Evolutionary conservation across 768 basidiomycete genomes (phyloP).

Genomic region (Kwoniella dendrophila): DNA sequence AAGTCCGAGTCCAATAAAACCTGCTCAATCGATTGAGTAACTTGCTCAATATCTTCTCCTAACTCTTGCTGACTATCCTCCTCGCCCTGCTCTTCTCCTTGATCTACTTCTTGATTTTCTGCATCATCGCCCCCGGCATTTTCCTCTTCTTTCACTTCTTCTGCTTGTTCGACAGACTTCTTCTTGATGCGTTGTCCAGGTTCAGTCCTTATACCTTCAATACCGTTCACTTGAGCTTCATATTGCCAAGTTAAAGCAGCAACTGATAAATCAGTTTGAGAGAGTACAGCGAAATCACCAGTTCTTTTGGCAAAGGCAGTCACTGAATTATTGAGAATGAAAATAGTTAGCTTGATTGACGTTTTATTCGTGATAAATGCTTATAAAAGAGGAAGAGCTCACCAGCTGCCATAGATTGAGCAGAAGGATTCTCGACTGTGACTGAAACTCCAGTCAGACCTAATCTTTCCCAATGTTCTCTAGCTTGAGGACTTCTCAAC

Average conservation of each 20-base stretch:
- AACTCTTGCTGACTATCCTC: constrained; percentile 14
- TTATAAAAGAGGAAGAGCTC: constrained; percentile 60
- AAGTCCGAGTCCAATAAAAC: constrained; percentile 24
- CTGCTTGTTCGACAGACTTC: constrained; percentile 30
- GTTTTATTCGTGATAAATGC: neutral
- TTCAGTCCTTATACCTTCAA: constrained; percentile 34
- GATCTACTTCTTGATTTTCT: constrained; percentile 55
- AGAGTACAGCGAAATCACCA: constrained; percentile 90
- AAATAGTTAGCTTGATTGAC: constrained; percentile 2
- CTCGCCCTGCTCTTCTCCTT: constrained; percentile 59
- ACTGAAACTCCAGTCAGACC: constrained; percentile 63
- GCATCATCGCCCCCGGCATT: constrained; percentile 15
- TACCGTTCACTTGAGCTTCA: constrained; percentile 61
- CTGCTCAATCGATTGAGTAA: constrained; percentile 27
- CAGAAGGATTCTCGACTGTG: constrained; percentile 47
- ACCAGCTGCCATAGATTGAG: constrained; percentile 62
- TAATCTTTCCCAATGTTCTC: constrained; percentile 65
- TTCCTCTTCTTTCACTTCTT: constrained; percentile 44
- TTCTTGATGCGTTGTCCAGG: constrained; percentile 33
- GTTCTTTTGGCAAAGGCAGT: constrained; percentile 91
- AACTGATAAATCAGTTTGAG: constrained; percentile 85
- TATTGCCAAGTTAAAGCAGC: constrained; percentile 83
- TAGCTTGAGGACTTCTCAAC: constrained; percentile 80
- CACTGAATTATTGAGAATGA: constrained; percentile 61
- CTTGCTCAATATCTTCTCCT: constrained; percentile 18